phyloP scores from a whole-genome alignment of 2,329 filamentous ascomycete genomes.

The Exophiala bonariae region DNA sequence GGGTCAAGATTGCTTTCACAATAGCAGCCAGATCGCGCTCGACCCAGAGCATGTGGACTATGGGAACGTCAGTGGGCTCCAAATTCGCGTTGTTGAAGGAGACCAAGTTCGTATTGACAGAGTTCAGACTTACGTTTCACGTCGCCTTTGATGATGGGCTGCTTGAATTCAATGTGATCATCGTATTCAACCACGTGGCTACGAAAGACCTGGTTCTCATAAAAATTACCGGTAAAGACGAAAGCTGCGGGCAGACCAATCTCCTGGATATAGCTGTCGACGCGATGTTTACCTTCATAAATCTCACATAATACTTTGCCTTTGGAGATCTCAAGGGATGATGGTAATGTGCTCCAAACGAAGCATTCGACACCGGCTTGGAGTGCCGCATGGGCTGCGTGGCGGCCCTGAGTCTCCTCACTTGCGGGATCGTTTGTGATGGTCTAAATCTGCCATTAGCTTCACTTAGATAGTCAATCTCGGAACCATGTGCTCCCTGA shows the following conservation, averaged over 20 bases:
- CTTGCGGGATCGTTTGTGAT: slow-evolving; percentile 19
- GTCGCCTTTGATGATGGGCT: slow-evolving; percentile 17
- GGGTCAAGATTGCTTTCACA: slow-evolving; percentile 23
- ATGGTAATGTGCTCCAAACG: slow-evolving; percentile 20
- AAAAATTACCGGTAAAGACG: slow-evolving; percentile 27
- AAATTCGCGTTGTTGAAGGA: background rate
- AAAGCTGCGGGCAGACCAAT: slow-evolving; percentile 22
- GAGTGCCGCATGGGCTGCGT: slow-evolving; percentile 16
- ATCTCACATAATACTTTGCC: slow-evolving; percentile 18
- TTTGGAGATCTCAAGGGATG: slow-evolving; percentile 14
- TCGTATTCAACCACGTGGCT: slow-evolving; percentile 13
- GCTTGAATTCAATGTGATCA: slow-evolving; percentile 18
- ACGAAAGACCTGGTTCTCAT: slow-evolving; percentile 20
- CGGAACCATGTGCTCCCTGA: slow-evolving; percentile 2
- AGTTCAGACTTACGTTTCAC: slow-evolving; percentile 13
- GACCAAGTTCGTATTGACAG: slow-evolving; percentile 6
- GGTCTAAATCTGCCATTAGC: background rate
- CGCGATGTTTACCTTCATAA: slow-evolving; percentile 25
- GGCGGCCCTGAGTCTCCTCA: slow-evolving; percentile 20
- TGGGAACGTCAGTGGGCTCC: background rate
- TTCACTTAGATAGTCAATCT: no score
- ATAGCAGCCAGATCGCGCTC: slow-evolving; percentile 23
- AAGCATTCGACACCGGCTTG: slow-evolving; percentile 16
- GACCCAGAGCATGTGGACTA: slow-evolving; percentile 24
- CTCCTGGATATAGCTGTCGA: slow-evolving; percentile 24